Conservation (phyloP, 768 basidiomycete genomes). For the Pleurotus salmoneostramineus region DNA sequence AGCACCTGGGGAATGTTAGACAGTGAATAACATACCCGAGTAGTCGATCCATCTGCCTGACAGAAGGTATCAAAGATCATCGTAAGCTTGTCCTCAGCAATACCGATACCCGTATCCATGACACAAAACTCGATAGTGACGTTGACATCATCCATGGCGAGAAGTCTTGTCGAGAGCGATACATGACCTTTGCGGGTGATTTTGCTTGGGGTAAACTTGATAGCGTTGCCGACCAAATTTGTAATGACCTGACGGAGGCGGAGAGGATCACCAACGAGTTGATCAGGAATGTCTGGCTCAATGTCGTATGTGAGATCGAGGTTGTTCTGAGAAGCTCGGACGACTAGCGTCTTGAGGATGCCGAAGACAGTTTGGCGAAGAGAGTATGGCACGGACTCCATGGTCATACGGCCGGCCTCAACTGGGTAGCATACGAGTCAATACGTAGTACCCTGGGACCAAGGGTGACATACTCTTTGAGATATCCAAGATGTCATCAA, state of each 20-base stretch:
- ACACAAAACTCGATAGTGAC: conserved; percentile 98
- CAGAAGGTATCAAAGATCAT: conserved; percentile 99
- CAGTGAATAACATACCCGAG: conserved; percentile 53
- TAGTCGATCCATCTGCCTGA: conserved; percentile 97
- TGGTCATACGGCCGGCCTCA: conserved; percentile 98
- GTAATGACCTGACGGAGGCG: conserved; percentile 93
- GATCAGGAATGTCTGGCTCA: conserved; percentile 92
- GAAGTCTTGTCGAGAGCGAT: conserved; percentile 76
- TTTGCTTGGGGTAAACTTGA: conserved; percentile 91
- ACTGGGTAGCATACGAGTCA: conserved; percentile 44
- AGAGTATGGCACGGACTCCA: conserved; percentile 98
- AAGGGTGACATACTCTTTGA: conserved; percentile 79
- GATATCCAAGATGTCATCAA: conserved; percentile 98
- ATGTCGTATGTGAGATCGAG: conserved; percentile 95
- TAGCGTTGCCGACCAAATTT: conserved; percentile 91
- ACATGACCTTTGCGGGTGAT: conserved; percentile 80
- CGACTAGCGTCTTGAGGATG: conserved; percentile 95
- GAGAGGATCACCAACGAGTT: conserved; percentile 93
- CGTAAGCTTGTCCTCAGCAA: conserved; percentile 95
- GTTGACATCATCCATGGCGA: conserved; percentile 74
- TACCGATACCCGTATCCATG: conserved; percentile 96
- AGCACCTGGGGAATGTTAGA: conserved; percentile 5
- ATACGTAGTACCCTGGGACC: too few species aligned
- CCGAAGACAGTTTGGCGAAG: conserved; percentile 93
- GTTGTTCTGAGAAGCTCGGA: conserved; percentile 94